Base-by-base conservation (phyloP, 1,284 basidiomycete genomes). In the Volvariella volvacea region DNA sequence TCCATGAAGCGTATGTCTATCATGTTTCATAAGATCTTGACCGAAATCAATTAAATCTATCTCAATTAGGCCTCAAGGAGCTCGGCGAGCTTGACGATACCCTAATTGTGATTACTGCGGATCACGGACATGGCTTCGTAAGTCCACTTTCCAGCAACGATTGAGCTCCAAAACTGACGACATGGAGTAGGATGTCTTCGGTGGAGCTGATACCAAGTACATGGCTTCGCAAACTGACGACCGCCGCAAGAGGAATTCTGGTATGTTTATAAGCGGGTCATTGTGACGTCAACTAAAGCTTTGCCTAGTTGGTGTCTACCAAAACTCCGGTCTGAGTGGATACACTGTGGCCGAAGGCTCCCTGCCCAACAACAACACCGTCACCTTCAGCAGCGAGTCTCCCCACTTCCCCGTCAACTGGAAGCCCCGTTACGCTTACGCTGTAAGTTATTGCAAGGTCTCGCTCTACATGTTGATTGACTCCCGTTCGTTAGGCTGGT, bases 401-500 rank as follows among this genome's bases (percentile, higher is more conserved):
- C 61, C 67, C 7, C 63, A 65, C 50, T 70, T 70, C 63, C 67
- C 67, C 16, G 66, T 68, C 9, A 61, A 64, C 41, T 70, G 67
- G 67, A 61, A 65, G 43, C 67, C 67, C n/a, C 59, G 67, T 25
- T 70, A 70, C 42, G 55, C 61, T 7, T 62, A 59, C 51, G 67
- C 67, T 31, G 65, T 61, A 47, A 44, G 57, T 53, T n/a, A 4
- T 4, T 19, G 6, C 25, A 7, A 42, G 20, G 30, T 3, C 6
- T 7, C 38, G 28, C 17, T 44, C 21, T 43, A n/a, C 1, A 21
- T 42, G 8, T 34, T 43, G 22, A 8, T 42, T 15, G 15, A 32
- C 12, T 42, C 30, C 10, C 25, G 20, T 16, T 30, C 25, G 12
- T 39, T 25, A 60, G 60, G 62, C 62, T 39, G 67, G 66, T 14